Conservation (phyloP, 179 eudicot genomes). For the Beta lomatogona region DNA sequence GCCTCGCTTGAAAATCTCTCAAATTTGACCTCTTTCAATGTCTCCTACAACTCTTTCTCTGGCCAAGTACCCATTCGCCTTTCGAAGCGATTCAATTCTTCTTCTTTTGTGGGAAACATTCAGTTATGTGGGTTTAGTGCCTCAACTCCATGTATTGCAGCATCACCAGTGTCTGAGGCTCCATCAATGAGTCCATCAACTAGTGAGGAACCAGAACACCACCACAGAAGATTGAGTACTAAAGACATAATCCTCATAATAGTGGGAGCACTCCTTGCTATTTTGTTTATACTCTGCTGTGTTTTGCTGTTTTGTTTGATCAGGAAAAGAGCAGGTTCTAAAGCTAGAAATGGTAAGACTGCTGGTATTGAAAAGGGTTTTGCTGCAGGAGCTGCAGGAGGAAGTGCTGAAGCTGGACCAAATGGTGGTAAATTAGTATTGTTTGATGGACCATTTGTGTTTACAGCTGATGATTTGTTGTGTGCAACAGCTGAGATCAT, state of each 20-base stretch:
- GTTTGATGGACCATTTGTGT: conserved; percentile 82
- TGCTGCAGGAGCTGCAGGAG: conserved; percentile 36
- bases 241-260: conserved; percentile 75
- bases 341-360: conserved; percentile 33
- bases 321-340: conserved; percentile 53
- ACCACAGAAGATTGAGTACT: conserved; percentile 43
- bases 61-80: conserved; percentile 68
- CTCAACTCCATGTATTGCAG: conserved; percentile 56
- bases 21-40: conserved; percentile 60
- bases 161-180: conserved; percentile 29
- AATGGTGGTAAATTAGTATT: conserved; percentile 84
- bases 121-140: conserved; percentile 71
- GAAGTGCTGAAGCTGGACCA: conserved; percentile 53
- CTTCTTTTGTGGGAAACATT: conserved; percentile 69
- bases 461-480: conserved; percentile 78
- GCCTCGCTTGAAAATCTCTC: conserved; percentile 48
- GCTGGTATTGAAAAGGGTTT: conserved; percentile 29
- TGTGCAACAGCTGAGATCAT: conserved; percentile 91
- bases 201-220: conserved; percentile 14
- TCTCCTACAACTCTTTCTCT: conserved; percentile 73
- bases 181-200: conserved; percentile 26
- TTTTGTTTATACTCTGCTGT: conserved; percentile 62
- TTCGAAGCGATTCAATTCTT: conserved; percentile 51
- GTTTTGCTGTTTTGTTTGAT: conserved; percentile 71
- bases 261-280: conserved; percentile 58